phyloP scores from a whole-genome alignment of 495 filamentous ascomycete genomes.

The Penicillium cosmopolitanum region DNA sequence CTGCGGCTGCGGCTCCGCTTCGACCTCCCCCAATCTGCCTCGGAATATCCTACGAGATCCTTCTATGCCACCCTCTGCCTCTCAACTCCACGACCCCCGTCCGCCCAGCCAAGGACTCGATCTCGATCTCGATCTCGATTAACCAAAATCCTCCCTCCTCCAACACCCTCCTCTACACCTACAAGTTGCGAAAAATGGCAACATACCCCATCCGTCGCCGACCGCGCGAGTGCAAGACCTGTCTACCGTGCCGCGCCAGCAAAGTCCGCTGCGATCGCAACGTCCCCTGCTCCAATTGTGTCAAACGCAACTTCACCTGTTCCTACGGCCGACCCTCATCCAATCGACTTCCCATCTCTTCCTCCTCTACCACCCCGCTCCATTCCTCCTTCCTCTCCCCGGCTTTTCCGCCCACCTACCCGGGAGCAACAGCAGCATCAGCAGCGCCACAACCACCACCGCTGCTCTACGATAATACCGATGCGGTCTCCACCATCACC shows the following conservation, averaged over 20 bases:
- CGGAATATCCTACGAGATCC: conserved; percentile 6
- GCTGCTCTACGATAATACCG: conserved; percentile 5
- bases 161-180: conserved; percentile 14
- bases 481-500: conserved; percentile 17
- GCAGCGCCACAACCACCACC: background rate
- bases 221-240: conserved; percentile 54
- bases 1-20: conserved; percentile 8
- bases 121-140: background rate
- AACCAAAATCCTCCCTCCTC: background rate
- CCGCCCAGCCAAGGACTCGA: conserved; percentile 11
- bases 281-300: conserved; percentile 72
- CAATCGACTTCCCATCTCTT: conserved; percentile 15
- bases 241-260: conserved; percentile 51
- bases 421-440: background rate
- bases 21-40: conserved; percentile 9
- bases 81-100: conserved; percentile 20
- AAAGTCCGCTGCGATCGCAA: conserved; percentile 73
- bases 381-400: conserved; percentile 25
- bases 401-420: conserved; percentile 11
- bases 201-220: conserved; percentile 49
- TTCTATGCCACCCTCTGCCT: conserved; percentile 27
- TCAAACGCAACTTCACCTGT: conserved; percentile 71
- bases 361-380: conserved; percentile 26
- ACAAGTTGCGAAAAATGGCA: conserved; percentile 34
- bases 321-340: conserved; percentile 69